A percentile compares a stretch with the other conserved stretches of the same genome.
These are phyloP conservation scores for Dioscorea dumetorum DNA, from an alignment of 106 monocot genomes.

Conservation along the genomic window DNA sequence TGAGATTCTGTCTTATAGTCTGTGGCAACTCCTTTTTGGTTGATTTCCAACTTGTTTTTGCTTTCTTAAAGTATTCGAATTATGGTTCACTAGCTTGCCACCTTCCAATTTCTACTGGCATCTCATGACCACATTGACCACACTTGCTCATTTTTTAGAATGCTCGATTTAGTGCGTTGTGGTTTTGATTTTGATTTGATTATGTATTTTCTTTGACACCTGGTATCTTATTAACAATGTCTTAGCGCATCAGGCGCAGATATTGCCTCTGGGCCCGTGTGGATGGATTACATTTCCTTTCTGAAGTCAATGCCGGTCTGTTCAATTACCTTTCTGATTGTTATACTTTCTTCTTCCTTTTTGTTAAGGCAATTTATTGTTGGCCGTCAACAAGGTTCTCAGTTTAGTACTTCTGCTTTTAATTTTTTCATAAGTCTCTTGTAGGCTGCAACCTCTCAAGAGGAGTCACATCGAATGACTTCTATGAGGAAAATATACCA, in stretches of 20 bases:
- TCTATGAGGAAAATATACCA: slow-evolving; percentile 83
- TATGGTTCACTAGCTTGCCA: too few relatives aligned
- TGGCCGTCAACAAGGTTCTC: background rate
- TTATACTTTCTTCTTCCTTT: background rate
- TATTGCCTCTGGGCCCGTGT: slow-evolving; percentile 84
- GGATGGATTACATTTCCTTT: slow-evolving; percentile 96
- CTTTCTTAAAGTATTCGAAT: too few relatives aligned
- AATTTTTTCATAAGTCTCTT: slow-evolving; percentile 11
- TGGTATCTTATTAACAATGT: background rate
- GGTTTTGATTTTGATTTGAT: too few relatives aligned
- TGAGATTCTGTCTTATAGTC: too few relatives aligned
- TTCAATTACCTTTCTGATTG: slow-evolving; percentile 7
- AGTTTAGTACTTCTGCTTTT: background rate
- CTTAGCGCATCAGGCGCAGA: slow-evolving; percentile 55
- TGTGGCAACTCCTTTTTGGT: too few relatives aligned
- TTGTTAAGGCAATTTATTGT: background rate
- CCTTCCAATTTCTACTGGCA: too few relatives aligned
- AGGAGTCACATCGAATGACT: slow-evolving; percentile 94
- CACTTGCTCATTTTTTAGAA: too few relatives aligned
- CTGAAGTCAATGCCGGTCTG: slow-evolving; percentile 85
- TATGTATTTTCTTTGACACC: too few relatives aligned
- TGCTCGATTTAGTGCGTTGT: too few relatives aligned
- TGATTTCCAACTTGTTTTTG: too few relatives aligned
- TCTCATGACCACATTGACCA: too few relatives aligned
- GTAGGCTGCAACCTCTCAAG: slow-evolving; percentile 65